Base-by-base conservation (phyloP, 306 rosid genomes). In the Leucaena leucocephala region DNA sequence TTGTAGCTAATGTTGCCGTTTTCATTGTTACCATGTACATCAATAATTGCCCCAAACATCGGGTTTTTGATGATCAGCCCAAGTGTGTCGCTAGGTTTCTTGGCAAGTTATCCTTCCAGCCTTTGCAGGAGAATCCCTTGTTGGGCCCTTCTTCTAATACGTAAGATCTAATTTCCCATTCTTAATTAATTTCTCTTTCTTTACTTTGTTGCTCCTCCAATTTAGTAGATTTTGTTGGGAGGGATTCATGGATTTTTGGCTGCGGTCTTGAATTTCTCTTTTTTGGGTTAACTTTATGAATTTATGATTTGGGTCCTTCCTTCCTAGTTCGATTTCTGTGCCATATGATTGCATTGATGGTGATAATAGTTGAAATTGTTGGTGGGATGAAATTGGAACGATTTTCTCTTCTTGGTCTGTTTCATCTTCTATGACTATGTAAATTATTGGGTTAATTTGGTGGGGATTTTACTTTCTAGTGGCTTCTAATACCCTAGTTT, bases 81-180 rank as follows among this genome's bases (percentile, higher is more conserved):
- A 81, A 82, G n/a, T 94, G 97, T 9, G 89, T 87, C 19, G 92
- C 88, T 0, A 86, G 67, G 80, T 86, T 92, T 35, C 93, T 94
- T 0, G 89, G 90, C 3, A 78, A 87, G 10, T 87, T 92, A 78
- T 91, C 98, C 42, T 94, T 94, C 61, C 86, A 92, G 82, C 92
- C 98, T 62, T 68, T 91, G 15, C 65, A 59, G 73, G 93, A 89
- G 76, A 94, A 94, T 88, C 97, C 97, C 33, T 82, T 90, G 81
- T 87, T 94, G 27, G 98, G 97, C 2, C 92, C 98, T 71, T 92
- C 97, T 85, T 88, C 98, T 42, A 11, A 67, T 14, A 89, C 95
- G 97, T 94, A 88, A 68, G 82, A 68, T 22, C 19, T 43, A 13
- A 21, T 68, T 68, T 21, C 55, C 27, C 12, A n/a, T 9, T 67